Conservation (phyloP, 495 filamentous ascomycete genomes). For the Aspergillus heteromorphus region DNA sequence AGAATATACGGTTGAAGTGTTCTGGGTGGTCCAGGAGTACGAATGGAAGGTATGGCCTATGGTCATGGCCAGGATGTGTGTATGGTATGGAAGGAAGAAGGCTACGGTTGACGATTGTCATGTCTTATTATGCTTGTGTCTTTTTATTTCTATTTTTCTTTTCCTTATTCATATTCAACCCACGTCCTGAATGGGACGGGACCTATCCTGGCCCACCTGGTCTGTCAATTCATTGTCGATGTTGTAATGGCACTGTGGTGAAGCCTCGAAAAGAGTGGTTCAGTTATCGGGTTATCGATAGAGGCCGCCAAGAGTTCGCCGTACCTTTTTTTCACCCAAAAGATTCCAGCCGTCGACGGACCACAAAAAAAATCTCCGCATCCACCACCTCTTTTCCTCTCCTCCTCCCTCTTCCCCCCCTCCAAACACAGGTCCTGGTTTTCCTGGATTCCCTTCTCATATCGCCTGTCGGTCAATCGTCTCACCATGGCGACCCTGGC, state of each 20-base stretch:
- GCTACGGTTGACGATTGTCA: slow-evolving; percentile 18
- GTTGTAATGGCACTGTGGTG: too few species aligned
- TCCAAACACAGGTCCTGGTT: slow-evolving; percentile 15
- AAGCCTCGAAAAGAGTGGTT: not conserved
- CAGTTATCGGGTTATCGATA: slow-evolving; percentile 19
- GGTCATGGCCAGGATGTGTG: not conserved
- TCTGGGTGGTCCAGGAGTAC: not conserved
- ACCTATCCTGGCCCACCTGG: not conserved
- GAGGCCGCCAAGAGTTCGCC: slow-evolving; percentile 27
- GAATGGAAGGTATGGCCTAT: not conserved
- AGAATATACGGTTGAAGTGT: not conserved
- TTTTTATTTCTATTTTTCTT: slow-evolving; percentile 5
- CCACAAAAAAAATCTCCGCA: slow-evolving; percentile 30
- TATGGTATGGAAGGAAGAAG: too few species aligned
- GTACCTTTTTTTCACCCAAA: slow-evolving; percentile 32
- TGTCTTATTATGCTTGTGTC: slow-evolving; percentile 13
- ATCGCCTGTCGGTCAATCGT: slow-evolving; percentile 25
- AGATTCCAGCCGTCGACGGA: slow-evolving; percentile 18
- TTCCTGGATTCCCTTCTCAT: slow-evolving; percentile 11
- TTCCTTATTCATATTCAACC: not conserved
- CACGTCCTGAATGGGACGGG: not conserved
- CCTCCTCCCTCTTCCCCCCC: slow-evolving; percentile 26
- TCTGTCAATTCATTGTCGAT: too few species aligned
- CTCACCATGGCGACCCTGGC: slow-evolving; percentile 63
- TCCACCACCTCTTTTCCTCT: slow-evolving; percentile 21